Base-by-base conservation (phyloP, 202 grass and related monocot genomes). In the Digitaria exilis region DNA sequence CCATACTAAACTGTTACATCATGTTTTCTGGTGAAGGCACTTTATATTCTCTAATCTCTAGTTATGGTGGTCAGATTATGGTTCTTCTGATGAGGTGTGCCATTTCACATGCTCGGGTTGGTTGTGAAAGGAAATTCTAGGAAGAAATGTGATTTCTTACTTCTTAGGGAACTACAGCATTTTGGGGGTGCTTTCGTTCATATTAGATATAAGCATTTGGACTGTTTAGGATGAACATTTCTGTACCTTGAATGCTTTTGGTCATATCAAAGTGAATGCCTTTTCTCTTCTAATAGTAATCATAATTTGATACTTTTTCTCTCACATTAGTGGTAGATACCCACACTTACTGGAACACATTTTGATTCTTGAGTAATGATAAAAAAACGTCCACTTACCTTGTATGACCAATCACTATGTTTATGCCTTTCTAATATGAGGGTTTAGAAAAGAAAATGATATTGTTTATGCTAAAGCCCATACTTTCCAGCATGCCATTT, bases 31-130 rank as follows among this genome's bases (percentile, higher is more conserved):
- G 22, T 78, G 13, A 32, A 41, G 18, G 52, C 19, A 65, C 58
- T 82, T 82, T 72, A 48, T 2, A 50, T 67, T 78, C 21, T 57
- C 44, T 2, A 42, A 59, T 78, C 15, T 57, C 44, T 72, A 65
- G 39, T 9, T 64, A 4, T 65, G 55, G 17, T 48, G 7, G 9
- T 10, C 32, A 34, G 28, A 77, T 70, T 44, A 64, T 29, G 54
- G 21, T 71, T 70, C 67, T 49, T 59, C 56, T 43, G 32, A 4
- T 5, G 2, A 49, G 48, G 10, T 59, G 14, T 41, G 52, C 54
- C 14, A 48, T 16, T 77, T 59, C 7, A 2, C 14, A 17, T n/a
- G n/a, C 50, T 60, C 80, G 50, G 29, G 29, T 21, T 63, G 37
- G 29, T 79, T 13, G 3, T 61, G 28, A 50, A 78, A 39, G 14